Evolutionary conservation across 371 early-diverging fungal genomes (phyloP), one percentile per base, ranked within the genome.

Genomic region (Mortierella sp.): DNA sequence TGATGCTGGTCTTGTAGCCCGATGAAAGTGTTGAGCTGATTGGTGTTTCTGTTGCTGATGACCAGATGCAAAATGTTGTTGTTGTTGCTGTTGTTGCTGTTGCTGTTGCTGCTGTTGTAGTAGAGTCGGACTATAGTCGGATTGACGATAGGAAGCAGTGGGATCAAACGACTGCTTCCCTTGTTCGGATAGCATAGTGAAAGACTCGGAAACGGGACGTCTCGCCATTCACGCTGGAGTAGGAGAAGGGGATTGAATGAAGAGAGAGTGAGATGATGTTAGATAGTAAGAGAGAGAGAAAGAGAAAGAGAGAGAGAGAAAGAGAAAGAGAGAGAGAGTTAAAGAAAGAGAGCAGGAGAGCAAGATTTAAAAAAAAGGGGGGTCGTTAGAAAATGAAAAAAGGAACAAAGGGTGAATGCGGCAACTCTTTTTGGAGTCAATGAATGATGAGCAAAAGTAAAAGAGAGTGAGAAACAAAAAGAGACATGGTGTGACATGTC

Each of bases 171-270:
- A 70, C 51, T 70, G 76, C 32, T 71, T 70, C 55, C 67, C 76
- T 42, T 76, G 76, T 37, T 76, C 76, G 43, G 76, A 70, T 60
- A 76, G 71, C 76, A 76, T 76, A 40, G 76, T 76, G 59, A 70
- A 71, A 55, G 76, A 76, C 66, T 76, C 76, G 70, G 76, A 76
- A 55, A 75, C 76, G 40, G 76, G 76, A 29, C 76, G 76, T 76
- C 76, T 64, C 35, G 76, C 76, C 76, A 76, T 76, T 70, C 76
- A 70, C 61, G 26, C 66, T 70, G 60, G 28, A 22, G n/a, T 23
- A 29, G 17, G 32, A 45, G 28, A 29, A 23, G 32, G 10, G 56
- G 51, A 12, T 6, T n/a, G n/a, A n/a, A 49, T 6, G 28, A 51
- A 5, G n/a, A 47, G 19, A 40, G 67, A 43, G 37, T 7, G 26